Base-by-base conservation (phyloP, 768 basidiomycete species). In the Trametes punicea region DNA sequence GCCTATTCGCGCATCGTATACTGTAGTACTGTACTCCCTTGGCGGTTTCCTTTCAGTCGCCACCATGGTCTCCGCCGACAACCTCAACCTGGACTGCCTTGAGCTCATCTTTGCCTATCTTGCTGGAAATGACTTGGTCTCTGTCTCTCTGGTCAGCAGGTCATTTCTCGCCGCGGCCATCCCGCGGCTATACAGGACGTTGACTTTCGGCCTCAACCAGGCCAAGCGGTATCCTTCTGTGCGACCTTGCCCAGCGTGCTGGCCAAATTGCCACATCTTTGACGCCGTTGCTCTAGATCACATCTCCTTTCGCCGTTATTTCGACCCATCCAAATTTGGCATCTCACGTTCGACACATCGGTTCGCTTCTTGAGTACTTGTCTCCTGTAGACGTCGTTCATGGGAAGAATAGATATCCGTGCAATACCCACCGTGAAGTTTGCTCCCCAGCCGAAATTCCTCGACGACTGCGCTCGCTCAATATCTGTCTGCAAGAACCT, bases 81-180 rank as follows among this genome's bases (percentile, higher is more conserved):
- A 81, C 62, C 73, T 88, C 44, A 83, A 89, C 59, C 76, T 83
- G 18, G 88, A 91, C 70, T 84, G 90, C 33, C 77, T 89, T 38
- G 84, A 86, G 64, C 73, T 83, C n/a, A 81, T 90, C 16, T 85
- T 85, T 59, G 68, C 72, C 0, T 72, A 77, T 61, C 71, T 90
- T 4, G 66, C 74, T 38, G 74, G 76, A 16, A 54, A 69, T 0
- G 85, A 88, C 62, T 77, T 90, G 29, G 75, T 81, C 15, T 77
- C 81, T 3, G 74, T 82, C 18, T 80, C 84, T 0, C 81, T 83
- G 38, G 87, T 88, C 64, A 85, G 80, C 64, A 76, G 75, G 39
- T 80, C 85, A 0, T 90, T 90, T 59, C 73, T 84, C 23, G 79
- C 80, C 0, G 87, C 78, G 1, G 84, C 80, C 0, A 77, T 84